Evolutionary conservation across 164 flowering plant genomes (phyloP), one percentile per base, ranked within the genome.

Genomic region (Berberis vulgaris): DNA sequence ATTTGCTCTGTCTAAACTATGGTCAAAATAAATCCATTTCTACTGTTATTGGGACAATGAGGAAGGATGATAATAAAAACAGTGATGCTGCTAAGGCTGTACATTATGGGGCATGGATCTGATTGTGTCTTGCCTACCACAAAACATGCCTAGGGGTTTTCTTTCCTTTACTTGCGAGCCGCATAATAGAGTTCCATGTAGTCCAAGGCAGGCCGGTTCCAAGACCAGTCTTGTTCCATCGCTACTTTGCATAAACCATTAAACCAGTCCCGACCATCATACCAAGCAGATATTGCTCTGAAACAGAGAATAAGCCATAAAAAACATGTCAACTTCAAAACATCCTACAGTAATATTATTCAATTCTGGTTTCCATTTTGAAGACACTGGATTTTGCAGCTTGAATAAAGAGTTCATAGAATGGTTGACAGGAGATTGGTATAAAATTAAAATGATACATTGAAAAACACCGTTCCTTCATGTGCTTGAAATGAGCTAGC

Each of bases 191-290:
- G 97, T 74, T 94, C 96, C 83, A 91, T 60, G 69, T 94, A 94
- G 64, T 94, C 97, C 11, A 94, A 85, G 10, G 99, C 93, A 11
- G 99, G 99, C 43, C 90, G 76, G 73, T 94, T 94, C 99, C 99
- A 94, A 46, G 99, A 91, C 99, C 99, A 94, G 67, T 94, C 97
- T 85, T 94, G 97, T 76, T 89, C 96, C 99, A 94, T 91, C 75
- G 84, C 97, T 4, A 59, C 80, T 80, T 89, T 87, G 79, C 96
- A 82, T 49, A 89, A 73, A 2, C 82, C 70, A 74, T 91, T 72
- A 53, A 94, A 87, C 93, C 97, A 87, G 2, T 85, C 89, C 60
- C 86, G 80, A 12, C 76, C 73, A 53, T 86, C 82, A 41, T 81
- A 89, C 97, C 97, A 94, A 39, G 89, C 82, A 61, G 97, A 75